Base-by-base conservation (phyloP, 169 alveolate species). In the Cryptosporidium meleagridis region DNA sequence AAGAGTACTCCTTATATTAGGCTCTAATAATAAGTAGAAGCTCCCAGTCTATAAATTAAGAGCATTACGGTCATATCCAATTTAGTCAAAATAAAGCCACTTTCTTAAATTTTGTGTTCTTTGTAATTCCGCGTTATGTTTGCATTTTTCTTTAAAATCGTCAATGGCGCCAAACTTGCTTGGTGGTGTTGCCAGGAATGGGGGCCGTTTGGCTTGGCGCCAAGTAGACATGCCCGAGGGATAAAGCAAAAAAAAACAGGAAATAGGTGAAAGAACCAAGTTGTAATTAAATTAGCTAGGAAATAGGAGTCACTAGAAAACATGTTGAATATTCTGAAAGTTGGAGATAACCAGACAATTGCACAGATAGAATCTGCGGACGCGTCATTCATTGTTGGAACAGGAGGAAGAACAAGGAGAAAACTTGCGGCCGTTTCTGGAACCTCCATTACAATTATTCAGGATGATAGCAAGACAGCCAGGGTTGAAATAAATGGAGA, bases 401-500 rank as follows among this genome's bases (percentile, higher is more conserved):
- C 89, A 1, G 89, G 80, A 16, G 89, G 89, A 26, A 80, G 75
- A 48, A 80, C 89, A 26, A 80, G 89, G 21, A 80, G 89, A 31
- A 80, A 80, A 29, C 67, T 80, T 8, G 89, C 89, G 48, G 89
- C 89, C 6, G 89, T 80, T 67, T 80, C 89, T 26, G 89, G 89
- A 1, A 80, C 89, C 29, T 62, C 80, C 51, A 80, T 80, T 26
- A 80, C 89, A 62, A 80, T 80, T 31, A 59, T 80, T 31, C 89
- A 80, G 53, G 89, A 80, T 62, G 89, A 80, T 31, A 80, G 89
- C 44, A 80, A 80, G 75, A 65, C 75, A 65, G 89, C 89, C 37
- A 80, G 89, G 29, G 89, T 92, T 35, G 95, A 92, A 52, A 92
- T 92, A 70, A 80, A 91, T 69, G 95, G 95, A 16, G 87, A 91